Evolutionary conservation across 2,329 filamentous ascomycete genomes (phyloP).

Genomic region (Hortaea werneckii): DNA sequence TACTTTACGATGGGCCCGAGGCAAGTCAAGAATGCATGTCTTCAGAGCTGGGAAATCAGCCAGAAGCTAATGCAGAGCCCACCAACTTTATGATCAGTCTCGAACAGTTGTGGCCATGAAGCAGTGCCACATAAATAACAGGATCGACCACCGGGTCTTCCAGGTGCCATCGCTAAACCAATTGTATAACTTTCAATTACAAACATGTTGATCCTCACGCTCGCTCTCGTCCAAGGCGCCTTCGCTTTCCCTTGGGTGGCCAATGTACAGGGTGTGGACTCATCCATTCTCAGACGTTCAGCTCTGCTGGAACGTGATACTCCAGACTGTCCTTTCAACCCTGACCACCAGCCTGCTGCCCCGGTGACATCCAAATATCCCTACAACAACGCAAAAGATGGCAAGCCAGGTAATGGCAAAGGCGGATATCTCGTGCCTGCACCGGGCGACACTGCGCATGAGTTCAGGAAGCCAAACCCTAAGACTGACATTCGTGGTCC

Average conservation of each 20-base stretch:
- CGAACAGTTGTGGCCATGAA: too few species aligned
- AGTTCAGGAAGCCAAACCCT: conserved; percentile 26
- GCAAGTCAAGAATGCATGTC: too few species aligned
- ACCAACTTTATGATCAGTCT: too few species aligned
- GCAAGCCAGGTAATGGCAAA: conserved; percentile 27
- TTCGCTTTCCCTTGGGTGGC: conserved; percentile 32
- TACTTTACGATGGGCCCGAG: too few species aligned
- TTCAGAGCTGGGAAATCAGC: too few species aligned
- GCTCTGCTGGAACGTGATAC: conserved; percentile 21
- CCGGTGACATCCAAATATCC: conserved; percentile 27
- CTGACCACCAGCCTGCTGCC: conserved; percentile 29
- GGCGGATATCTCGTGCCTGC: conserved; percentile 35
- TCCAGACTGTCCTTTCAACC: conserved; percentile 30
- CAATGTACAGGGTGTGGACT: conserved; percentile 27
- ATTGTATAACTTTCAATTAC: too few species aligned
- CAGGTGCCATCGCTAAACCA: too few species aligned
- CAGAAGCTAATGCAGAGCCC: too few species aligned
- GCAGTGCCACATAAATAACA: too few species aligned
- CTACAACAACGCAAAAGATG: conserved; percentile 35
- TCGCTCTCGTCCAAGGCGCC: conserved; percentile 16
- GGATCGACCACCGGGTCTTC: too few species aligned
- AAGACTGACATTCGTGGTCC: conserved; percentile 31
- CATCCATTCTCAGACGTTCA: conserved; percentile 15
- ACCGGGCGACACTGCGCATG: conserved; percentile 27
- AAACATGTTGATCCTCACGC: too few species aligned